Percentiles rank a stretch among this genome's conserved stretches.
These are phyloP conservation scores for Citrus maxima DNA, from an alignment of 345 rosid genomes.

Conservation along the genomic window DNA sequence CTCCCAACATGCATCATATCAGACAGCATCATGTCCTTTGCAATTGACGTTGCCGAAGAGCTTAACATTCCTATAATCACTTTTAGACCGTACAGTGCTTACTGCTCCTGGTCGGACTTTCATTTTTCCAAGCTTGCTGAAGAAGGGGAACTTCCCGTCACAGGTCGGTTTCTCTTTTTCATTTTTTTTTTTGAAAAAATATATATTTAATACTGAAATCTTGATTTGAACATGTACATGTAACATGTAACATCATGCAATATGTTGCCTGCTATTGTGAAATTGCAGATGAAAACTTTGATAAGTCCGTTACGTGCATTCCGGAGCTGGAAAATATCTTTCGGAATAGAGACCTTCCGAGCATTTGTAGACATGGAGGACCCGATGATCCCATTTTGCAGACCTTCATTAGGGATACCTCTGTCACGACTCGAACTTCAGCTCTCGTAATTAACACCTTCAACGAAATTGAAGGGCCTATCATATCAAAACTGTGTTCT, in stretches of 20 bases:
- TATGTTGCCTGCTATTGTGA: no score
- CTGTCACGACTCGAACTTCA: neutral
- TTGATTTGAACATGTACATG: neutral
- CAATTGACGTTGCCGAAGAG: conserved; percentile 34
- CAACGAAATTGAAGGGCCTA: neutral
- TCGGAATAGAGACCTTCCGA: neutral
- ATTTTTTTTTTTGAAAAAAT: no score
- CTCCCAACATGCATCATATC: conserved; percentile 29
- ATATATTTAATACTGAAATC: no score
- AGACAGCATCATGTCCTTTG: conserved; percentile 35
- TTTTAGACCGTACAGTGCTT: conserved; percentile 33
- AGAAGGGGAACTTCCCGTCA: conserved; percentile 38
- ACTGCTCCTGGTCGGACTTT: conserved; percentile 29
- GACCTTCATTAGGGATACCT: neutral
- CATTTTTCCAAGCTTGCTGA: conserved; percentile 31
- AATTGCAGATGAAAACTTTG: neutral
- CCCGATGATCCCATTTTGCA: neutral
- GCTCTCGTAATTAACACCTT: neutral
- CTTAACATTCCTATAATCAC: conserved; percentile 23
- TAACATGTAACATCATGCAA: no score
- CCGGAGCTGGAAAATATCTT: neutral
- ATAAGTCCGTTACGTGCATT: neutral
- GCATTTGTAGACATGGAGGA: neutral
- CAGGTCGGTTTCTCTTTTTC: conserved; percentile 15
- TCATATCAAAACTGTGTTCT: neutral